A percentile compares a stretch with the other conserved stretches of the same genome.
phyloP scores from a whole-genome alignment of 331 rosid genomes.

The Malus hybrid region DNA sequence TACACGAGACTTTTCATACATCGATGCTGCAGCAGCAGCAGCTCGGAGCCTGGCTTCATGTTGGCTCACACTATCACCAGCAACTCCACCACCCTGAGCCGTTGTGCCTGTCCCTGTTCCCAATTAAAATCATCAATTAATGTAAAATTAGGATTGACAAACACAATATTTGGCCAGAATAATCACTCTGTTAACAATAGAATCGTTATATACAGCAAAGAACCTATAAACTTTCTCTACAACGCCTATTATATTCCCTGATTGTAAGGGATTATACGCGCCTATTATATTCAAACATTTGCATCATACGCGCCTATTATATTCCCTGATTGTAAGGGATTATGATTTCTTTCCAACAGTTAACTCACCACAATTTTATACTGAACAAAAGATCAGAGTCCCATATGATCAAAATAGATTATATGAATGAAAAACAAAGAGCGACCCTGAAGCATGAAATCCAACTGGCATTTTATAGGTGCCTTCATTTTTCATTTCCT shows the following conservation, averaged over 20 bases:
- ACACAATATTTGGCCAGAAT: too few species aligned
- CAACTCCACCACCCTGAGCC: constrained; percentile 40
- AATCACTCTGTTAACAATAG: too few species aligned
- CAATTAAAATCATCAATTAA: constrained; percentile 8
- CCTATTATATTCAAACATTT: too few species aligned
- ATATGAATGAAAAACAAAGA: background rate
- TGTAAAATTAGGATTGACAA: too few species aligned
- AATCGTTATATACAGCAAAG: too few species aligned
- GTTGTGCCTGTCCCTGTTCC: constrained; percentile 44
- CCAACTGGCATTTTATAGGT: background rate
- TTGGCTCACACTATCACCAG: constrained; percentile 49
- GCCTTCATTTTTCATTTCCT: background rate
- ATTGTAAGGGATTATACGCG: too few species aligned
- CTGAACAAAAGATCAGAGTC: background rate
- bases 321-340: too few species aligned
- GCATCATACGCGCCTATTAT: too few species aligned
- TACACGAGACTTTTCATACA: constrained; percentile 84
- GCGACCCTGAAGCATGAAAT: background rate
- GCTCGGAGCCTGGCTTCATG: constrained; percentile 90
- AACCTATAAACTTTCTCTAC: too few species aligned
- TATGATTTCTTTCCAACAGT: background rate
- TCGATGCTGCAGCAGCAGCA: constrained; percentile 64
- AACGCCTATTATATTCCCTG: too few species aligned
- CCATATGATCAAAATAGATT: background rate
- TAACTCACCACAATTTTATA: background rate